These are phyloP conservation scores for Fagus crenata DNA, from an alignment of 306 rosid species.

Conservation along the genomic window DNA sequence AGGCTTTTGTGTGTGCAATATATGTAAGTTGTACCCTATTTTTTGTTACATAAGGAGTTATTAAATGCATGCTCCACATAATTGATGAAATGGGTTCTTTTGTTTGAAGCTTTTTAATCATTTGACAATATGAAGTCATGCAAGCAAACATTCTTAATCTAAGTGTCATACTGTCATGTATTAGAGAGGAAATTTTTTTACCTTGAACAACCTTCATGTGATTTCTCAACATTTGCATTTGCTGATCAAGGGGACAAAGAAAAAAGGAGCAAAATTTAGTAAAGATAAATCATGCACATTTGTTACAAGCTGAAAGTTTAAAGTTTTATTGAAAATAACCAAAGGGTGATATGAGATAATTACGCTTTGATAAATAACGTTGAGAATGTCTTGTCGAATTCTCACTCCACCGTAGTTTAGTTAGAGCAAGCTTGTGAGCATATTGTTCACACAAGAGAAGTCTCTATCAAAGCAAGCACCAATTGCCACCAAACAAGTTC, in stretches of 20 bases:
- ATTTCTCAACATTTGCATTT: conserved; percentile 25
- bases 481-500: background rate
- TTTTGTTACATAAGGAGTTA: background rate
- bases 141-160: background rate
- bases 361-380: conserved; percentile 55
- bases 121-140: background rate
- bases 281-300: background rate
- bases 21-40: background rate
- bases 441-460: conserved; percentile 62
- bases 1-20: background rate
- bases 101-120: background rate
- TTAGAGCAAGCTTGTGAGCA: conserved; percentile 57
- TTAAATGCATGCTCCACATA: background rate
- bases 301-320: background rate
- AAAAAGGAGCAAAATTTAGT: background rate
- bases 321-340: conserved; percentile 24
- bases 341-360: conserved; percentile 26
- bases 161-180: background rate
- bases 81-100: background rate
- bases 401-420: conserved; percentile 55
- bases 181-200: background rate
- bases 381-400: conserved; percentile 54
- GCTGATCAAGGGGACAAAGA: conserved; percentile 16
- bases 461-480: conserved; percentile 50
- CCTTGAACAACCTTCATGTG: conserved; percentile 39